Evolutionary conservation across 306 rosid species (phyloP).

Genomic region (Sophora flavescens): DNA sequence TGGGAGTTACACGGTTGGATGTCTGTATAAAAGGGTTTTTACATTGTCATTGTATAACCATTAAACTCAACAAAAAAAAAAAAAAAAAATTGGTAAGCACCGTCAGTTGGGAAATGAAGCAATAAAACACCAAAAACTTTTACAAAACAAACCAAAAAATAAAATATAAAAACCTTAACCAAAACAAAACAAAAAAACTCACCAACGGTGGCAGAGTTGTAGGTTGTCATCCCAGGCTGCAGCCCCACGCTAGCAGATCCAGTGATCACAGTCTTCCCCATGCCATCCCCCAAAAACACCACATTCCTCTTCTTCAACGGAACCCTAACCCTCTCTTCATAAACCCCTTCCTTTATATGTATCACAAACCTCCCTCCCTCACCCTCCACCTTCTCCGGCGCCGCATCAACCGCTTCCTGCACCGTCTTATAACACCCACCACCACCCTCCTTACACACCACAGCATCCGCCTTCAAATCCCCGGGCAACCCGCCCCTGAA

Average conservation of each 20-base stretch:
- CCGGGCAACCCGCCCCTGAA: conserved; percentile 53
- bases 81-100: no score
- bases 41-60: no score
- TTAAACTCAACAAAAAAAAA: no score
- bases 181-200: conserved; percentile 34
- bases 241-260: conserved; percentile 70
- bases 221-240: conserved; percentile 65
- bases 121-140: conserved; percentile 3
- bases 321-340: conserved; percentile 84
- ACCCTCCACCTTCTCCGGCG: conserved; percentile 51
- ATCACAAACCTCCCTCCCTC: conserved; percentile 65
- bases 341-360: conserved; percentile 72
- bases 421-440: conserved; percentile 64
- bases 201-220: conserved; percentile 82
- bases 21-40: no score
- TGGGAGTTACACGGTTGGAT: no score
- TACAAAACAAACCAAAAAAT: neutral
- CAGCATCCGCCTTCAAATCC: conserved; percentile 56
- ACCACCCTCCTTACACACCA: conserved; percentile 62
- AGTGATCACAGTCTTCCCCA: conserved; percentile 79
- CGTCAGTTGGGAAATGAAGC: neutral
- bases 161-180: no score
- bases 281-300: conserved; percentile 83
- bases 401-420: conserved; percentile 82
- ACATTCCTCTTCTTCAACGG: conserved; percentile 76